Evolutionary conservation across 768 basidiomycete species (phyloP).

Genomic region (Sporobolomyces phaffii): DNA sequence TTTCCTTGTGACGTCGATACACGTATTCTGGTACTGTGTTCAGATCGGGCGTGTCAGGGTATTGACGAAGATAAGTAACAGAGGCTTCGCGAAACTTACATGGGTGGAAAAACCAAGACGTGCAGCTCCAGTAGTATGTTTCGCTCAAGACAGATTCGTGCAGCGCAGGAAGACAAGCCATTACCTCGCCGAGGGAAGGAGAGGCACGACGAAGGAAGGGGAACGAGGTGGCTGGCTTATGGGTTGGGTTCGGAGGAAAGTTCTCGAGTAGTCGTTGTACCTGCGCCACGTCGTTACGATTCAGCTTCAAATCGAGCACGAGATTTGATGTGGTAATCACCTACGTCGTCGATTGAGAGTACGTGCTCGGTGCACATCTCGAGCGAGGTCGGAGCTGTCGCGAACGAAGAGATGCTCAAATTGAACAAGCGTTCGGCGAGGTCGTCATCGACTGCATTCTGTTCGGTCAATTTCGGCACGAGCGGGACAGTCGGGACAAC

Average conservation of each 20-base stretch:
- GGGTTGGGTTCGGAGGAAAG: too few relatives aligned
- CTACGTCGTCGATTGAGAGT: background rate
- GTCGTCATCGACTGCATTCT: background rate
- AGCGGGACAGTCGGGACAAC: background rate
- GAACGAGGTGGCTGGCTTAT: too few relatives aligned
- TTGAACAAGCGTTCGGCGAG: background rate
- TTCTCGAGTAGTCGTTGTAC: background rate
- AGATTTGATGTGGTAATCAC: too few relatives aligned
- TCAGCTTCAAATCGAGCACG: too few relatives aligned
- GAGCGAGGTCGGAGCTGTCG: background rate
- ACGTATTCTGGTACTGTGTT: background rate
- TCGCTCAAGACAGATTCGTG: background rate
- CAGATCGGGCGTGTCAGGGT: background rate
- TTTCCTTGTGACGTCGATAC: background rate
- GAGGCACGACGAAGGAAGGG: background rate
- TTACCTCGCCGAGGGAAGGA: background rate
- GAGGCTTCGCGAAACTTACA: background rate
- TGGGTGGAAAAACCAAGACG: slow-evolving; percentile 3
- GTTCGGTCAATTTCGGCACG: background rate
- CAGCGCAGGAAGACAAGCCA: background rate
- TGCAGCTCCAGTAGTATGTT: slow-evolving; percentile 2
- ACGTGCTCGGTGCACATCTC: background rate
- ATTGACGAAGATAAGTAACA: too few relatives aligned
- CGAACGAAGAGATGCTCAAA: background rate
- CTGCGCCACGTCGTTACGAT: background rate